phyloP scores from a whole-genome alignment of 106 monocot species.

The Cymbidium sinense region DNA sequence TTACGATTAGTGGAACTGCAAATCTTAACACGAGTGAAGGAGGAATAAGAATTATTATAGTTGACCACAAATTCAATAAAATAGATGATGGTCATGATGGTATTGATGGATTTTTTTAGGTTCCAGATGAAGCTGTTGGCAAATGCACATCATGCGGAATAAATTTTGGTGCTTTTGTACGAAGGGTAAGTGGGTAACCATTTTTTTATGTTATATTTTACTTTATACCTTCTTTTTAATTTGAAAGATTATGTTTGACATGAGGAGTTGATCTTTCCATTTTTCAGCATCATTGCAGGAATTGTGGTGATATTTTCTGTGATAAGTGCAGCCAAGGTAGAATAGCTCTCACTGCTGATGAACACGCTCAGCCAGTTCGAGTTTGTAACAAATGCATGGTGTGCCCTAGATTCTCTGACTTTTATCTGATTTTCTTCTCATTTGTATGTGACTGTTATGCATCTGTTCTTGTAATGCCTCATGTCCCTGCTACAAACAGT shows the following conservation, averaged over 20 bases:
- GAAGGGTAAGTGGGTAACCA: constrained; percentile 34
- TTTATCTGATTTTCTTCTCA: neutral
- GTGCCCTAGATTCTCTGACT: neutral
- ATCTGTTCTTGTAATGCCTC: neutral
- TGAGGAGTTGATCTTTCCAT: neutral
- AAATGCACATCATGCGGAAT: constrained; percentile 76
- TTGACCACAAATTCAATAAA: no score
- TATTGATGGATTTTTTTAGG: constrained; percentile 23
- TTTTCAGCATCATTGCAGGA: constrained; percentile 90
- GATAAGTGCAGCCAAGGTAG: constrained; percentile 92
- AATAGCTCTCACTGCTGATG: constrained; percentile 81
- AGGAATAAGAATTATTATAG: no score
- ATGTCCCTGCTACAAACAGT: neutral
- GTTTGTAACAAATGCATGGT: constrained; percentile 95
- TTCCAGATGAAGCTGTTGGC: constrained; percentile 83
- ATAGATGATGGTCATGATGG: no score
- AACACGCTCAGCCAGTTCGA: constrained; percentile 66
- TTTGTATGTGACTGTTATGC: neutral
- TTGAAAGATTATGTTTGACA: neutral
- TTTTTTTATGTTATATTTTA: neutral
- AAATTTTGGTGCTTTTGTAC: constrained; percentile 75
- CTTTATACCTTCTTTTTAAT: neutral
- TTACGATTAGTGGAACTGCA: no score
- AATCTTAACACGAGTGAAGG: no score
- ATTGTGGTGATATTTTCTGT: constrained; percentile 97